Base-by-base conservation (phyloP, 2,329 filamentous ascomycete genomes). In the Nakataea oryzae region DNA sequence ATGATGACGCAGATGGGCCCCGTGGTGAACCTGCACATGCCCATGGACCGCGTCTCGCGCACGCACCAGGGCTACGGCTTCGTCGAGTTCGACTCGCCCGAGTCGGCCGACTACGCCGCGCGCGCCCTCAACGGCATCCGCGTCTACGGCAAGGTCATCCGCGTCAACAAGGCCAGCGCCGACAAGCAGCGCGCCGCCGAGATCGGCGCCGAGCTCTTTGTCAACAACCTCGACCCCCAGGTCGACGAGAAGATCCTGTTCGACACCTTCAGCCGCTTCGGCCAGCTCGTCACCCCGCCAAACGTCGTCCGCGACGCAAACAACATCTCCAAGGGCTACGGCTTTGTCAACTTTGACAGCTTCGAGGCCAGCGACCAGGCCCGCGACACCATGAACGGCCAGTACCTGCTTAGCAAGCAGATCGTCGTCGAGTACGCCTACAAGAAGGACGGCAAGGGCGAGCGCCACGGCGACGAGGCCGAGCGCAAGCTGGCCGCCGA, bases 381-480 rank as follows among this genome's bases (percentile, higher is more conserved):
- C 55, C 91, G 96, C 65, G 83, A 87, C 67, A 95, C 93, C 73
- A 93, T 99, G 89, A 90, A 96, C 73, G 91, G 91, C 60, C 93
- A 97, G 77, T 97, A 95, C 75, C 85, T 99, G 64, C 93, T 96
- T 81, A 96, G 95, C 80, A 96, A 96, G 78, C 90, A 96, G 74
- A 89, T 97, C 69, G 90, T 89, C 3, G 95, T 99, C 57, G 93
- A 97, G 75, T 99, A 97, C 74, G 95, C 95, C 54, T 97, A 96
- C 83, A 99, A 99, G 82, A 97, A 97, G 77, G 95, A 99, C 71
- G 95, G 95, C 68, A 96, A 96, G 78, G 93, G 93, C 69, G 93
- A 97, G 77, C 83, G 95, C 63, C 95, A 99, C 72, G 95, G 95
- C 69, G 95, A 99, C 73, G 85, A 92, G 69, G 95, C 95, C 32